phyloP scores from a whole-genome alignment of 2,329 filamentous ascomycete species.

The Bimuria novae-zelandiae region DNA sequence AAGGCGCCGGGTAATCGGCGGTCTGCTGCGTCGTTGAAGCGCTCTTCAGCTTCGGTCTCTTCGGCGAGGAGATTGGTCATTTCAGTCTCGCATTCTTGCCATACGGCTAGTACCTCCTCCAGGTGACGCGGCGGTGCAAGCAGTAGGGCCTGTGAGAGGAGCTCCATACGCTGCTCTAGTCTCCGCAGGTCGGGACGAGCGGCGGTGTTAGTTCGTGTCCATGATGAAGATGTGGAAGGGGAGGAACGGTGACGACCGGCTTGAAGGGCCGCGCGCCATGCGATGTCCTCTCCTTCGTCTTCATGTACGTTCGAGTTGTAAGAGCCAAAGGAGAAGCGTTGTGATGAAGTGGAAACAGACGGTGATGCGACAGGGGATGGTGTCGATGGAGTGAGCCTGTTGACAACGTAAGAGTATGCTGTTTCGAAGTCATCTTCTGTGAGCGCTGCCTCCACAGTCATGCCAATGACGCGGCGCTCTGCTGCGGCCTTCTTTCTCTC shows the following conservation, averaged over 20 bases:
- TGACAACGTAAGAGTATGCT: slow-evolving; percentile 81
- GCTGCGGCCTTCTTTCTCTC: slow-evolving; percentile 49
- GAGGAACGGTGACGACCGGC: slow-evolving; percentile 71
- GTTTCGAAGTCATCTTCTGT: slow-evolving; percentile 82
- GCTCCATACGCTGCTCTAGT: slow-evolving; percentile 80
- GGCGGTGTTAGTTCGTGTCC: slow-evolving; percentile 50
- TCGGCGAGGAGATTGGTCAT: slow-evolving; percentile 68
- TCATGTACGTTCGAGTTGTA: slow-evolving; percentile 21
- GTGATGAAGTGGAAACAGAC: slow-evolving; percentile 27
- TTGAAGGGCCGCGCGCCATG: slow-evolving; percentile 77
- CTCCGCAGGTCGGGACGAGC: slow-evolving; percentile 63
- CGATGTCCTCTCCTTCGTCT: slow-evolving; percentile 63
- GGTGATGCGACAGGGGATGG: slow-evolving; percentile 34
- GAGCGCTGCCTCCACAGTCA: slow-evolving; percentile 79
- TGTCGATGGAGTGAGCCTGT: slow-evolving; percentile 59
- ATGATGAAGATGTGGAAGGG: slow-evolving; percentile 44
- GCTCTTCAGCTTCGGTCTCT: slow-evolving; percentile 70
- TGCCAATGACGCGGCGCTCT: slow-evolving; percentile 72
- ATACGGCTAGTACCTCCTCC: slow-evolving; percentile 75
- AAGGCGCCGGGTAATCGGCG: slow-evolving; percentile 56
- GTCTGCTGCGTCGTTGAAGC: slow-evolving; percentile 71
- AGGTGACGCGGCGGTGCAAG: slow-evolving; percentile 72
- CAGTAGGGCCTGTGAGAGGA: slow-evolving; percentile 74
- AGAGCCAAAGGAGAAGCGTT: slow-evolving; percentile 33
- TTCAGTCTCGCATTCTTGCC: slow-evolving; percentile 78